Base-by-base conservation (phyloP, 2,329 filamentous ascomycete species). In the Xylariaceae sp. region DNA sequence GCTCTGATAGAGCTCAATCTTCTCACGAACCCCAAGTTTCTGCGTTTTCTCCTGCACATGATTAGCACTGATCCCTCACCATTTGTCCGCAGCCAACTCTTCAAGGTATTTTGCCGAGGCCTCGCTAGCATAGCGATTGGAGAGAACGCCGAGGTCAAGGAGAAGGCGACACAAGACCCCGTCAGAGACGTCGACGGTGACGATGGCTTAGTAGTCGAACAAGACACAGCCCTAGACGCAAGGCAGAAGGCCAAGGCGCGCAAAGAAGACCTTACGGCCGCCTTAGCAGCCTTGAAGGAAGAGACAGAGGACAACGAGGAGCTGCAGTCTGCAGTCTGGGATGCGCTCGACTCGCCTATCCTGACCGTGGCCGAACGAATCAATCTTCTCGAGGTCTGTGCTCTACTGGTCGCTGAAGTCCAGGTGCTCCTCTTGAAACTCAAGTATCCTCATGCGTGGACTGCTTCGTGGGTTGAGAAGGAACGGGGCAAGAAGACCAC, bases 111-210 rank as follows among this genome's bases (percentile, higher is more conserved):
- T 40, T 71, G 68, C 27, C 61, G 65, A 15, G 79, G 77, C 4
- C 59, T 83, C 25, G 79, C 76, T 4, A 67, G 69, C 16, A 70
- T 83, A 37, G 79, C 78, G 3, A 72, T 81, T 49, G 78, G 77
- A 22, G 76, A 82, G 44, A 63, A 69, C 38, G 58, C 54, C 31
- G 50, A 57, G 31, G 34, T 45, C 7, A 46, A 48, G 18, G 51
- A 57, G 36, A 42, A 50, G 27, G 26, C 45, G 7, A 42, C 37
- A 26, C 38, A 42, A 29, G 40, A 43, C 27, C 35, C 38, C 15
- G 38, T 36, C 27, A 57, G 42, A n/a, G 38, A 41, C 33, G 59
- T 60, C 18, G 59, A 58, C 33, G 67, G 58, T 15, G 52, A 73
- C 26, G 65, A 58, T 12, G n/a, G n/a, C n/a, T 53, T 74, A 24